Percentiles rank a stretch among this genome's conserved stretches.
Conservation (phyloP, 2,329 filamentous ascomycete genomes). For the Colletotrichum eremochloae region DNA sequence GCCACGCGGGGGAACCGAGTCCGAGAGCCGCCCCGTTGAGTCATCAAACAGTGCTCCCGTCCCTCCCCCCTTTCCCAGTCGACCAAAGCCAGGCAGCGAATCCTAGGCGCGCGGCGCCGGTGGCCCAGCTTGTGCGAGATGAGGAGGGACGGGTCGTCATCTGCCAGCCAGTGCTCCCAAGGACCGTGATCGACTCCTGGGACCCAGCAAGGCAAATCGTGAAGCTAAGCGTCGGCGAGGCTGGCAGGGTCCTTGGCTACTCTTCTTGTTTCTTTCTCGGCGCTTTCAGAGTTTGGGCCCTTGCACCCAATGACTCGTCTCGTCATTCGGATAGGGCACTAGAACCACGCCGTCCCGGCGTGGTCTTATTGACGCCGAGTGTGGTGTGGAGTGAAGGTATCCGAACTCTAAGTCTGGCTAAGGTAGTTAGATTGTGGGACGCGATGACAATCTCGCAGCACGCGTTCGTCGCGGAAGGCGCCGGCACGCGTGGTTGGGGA, state of each 20-base stretch:
- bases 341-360: slow-evolving; percentile 39
- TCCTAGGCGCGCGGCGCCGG: slow-evolving; percentile 18
- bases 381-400: slow-evolving; percentile 32
- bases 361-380: slow-evolving; percentile 25
- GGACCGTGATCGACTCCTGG: slow-evolving; percentile 30
- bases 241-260: slow-evolving; percentile 24
- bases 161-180: slow-evolving; percentile 19
- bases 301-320: slow-evolving; percentile 36
- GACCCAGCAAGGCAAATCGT: slow-evolving; percentile 24
- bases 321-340: slow-evolving; percentile 21
- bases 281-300: slow-evolving; percentile 28
- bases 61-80: neutral
- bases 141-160: slow-evolving; percentile 27
- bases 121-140: slow-evolving; percentile 30
- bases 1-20: slow-evolving; percentile 4
- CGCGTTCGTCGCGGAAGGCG: slow-evolving; percentile 40
- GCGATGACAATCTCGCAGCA: slow-evolving; percentile 12
- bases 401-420: slow-evolving; percentile 20
- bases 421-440: slow-evolving; percentile 9
- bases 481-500: slow-evolving; percentile 17
- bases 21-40: slow-evolving; percentile 21
- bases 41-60: slow-evolving; percentile 5
- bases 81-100: neutral
- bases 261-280: neutral
- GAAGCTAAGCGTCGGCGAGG: neutral